Evolutionary conservation across 129 eudicot genomes (phyloP), one percentile per base, ranked within the genome.

Genomic region (Arctium lappa): DNA sequence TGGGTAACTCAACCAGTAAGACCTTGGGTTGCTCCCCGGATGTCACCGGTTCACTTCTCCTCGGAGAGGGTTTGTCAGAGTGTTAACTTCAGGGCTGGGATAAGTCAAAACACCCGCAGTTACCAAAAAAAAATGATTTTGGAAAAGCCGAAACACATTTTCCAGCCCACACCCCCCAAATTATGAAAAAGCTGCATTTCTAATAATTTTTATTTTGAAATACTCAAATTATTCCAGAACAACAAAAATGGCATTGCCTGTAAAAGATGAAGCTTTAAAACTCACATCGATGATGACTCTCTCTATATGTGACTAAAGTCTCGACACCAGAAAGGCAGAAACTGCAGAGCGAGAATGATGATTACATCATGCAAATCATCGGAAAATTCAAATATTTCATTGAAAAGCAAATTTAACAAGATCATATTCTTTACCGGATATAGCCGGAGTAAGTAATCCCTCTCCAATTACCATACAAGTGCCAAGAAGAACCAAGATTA

Each of bases 381-480:
- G 22, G 12, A 22, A 77, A 83, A 73, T 30, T 18, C 34, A 53
- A 76, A 53, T 40, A 30, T 30, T 40, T 0, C 32, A 44, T 44
- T 1, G 18, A 37, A 74, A 18, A 30, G 9, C 27, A 73, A 76
- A 32, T 22, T 73, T 30, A 34, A 63, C 34, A 11, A 40, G 65
- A 74, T 3, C 29, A 18, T 13, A 42, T 16, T 22, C 11, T 36
- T 82, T 86, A 91, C 97, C 97, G 48, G 97, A 92, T 76, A 92
- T 92, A 0, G 92, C 94, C 15, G 97, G 97, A 82, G 97, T 90
- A 9, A 92, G 94, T 66, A 92, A 77, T 72, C 97, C 97, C 79
- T 92, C 97, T 77, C 97, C 97, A 83, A 92, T 87, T 65, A 92
- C 97, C 97, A 92, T 92, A 86, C 97, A 92, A 77, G 97, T 92